Percentiles rank a stretch among this genome's conserved stretches.
Conservation (phyloP, 257 asterid species). For the Scutellaria barbata region DNA sequence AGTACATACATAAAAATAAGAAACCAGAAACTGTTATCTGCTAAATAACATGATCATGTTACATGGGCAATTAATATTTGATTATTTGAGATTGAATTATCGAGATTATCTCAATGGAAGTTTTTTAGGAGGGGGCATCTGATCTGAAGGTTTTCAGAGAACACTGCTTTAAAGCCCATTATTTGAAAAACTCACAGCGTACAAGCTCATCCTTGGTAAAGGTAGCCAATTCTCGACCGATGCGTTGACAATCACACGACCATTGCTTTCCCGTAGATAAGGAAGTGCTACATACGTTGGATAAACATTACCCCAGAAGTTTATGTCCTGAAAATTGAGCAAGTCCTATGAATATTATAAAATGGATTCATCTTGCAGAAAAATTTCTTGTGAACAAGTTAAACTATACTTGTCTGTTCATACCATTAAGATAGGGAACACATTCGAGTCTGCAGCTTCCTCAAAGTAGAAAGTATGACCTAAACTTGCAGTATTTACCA, state of each 20-base stretch:
- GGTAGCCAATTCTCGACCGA: conserved; percentile 89
- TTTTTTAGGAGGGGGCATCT: too few species aligned
- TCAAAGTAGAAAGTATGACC: conserved; percentile 92
- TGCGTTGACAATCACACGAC: conserved; percentile 78
- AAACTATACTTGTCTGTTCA: not conserved
- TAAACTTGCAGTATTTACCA: conserved; percentile 80
- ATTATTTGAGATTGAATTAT: not conserved
- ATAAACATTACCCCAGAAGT: conserved; percentile 94
- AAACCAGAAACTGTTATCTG: not conserved
- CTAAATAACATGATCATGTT: not conserved
- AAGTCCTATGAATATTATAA: not conserved
- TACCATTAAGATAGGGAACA: conserved; percentile 87
- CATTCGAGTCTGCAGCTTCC: conserved; percentile 75
- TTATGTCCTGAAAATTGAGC: conserved; percentile 64
- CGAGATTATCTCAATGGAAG: too few species aligned
- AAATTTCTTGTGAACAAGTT: not conserved
- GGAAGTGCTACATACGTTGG: conserved; percentile 93
- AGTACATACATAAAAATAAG: conserved; percentile 5
- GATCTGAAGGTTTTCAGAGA: too few species aligned
- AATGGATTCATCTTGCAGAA: too few species aligned
- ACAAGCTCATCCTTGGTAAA: conserved; percentile 89
- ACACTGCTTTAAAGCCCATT: too few species aligned
- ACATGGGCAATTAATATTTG: not conserved
- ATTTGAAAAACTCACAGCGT: conserved; percentile 56
- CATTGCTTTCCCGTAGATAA: conserved; percentile 64